Evolutionary conservation across 75 land plant genomes (phyloP).

Genomic region (Selaginella tamariscina): DNA sequence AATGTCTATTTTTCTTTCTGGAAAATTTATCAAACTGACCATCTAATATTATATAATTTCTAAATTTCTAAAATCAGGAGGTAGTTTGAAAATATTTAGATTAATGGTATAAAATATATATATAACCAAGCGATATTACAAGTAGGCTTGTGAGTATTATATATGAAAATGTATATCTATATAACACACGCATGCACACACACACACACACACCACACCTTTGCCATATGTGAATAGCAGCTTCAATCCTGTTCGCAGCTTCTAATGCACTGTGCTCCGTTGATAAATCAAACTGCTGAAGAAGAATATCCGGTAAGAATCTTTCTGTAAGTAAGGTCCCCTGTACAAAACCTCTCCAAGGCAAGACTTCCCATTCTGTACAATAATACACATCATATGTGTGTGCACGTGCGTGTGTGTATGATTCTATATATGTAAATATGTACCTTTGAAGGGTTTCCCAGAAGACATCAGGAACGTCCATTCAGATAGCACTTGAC

Average conservation of each 20-base stretch:
- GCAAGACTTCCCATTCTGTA: slow-evolving; percentile 14
- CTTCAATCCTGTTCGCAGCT: slow-evolving; percentile 9
- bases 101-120: no score
- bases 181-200: no score
- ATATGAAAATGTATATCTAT: no score
- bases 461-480: background rate
- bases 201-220: no score
- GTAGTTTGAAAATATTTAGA: no score
- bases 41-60: no score
- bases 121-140: no score
- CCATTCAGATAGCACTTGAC: background rate
- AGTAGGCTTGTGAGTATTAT: no score
- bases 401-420: background rate
- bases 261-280: background rate
- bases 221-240: slow-evolving; percentile 12
- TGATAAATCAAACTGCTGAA: background rate
- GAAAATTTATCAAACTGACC: no score
- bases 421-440: background rate
- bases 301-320: slow-evolving; percentile 4
- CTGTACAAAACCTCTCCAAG: background rate
- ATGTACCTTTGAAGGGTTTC: background rate
- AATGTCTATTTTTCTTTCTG: no score
- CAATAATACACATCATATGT: background rate
- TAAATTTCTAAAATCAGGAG: no score
- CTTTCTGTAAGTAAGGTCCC: background rate